Percentiles rank a stretch among this genome's conserved stretches.
Evolutionary conservation across 768 basidiomycete genomes (phyloP).

Genomic region (Tulasnella sp.): DNA sequence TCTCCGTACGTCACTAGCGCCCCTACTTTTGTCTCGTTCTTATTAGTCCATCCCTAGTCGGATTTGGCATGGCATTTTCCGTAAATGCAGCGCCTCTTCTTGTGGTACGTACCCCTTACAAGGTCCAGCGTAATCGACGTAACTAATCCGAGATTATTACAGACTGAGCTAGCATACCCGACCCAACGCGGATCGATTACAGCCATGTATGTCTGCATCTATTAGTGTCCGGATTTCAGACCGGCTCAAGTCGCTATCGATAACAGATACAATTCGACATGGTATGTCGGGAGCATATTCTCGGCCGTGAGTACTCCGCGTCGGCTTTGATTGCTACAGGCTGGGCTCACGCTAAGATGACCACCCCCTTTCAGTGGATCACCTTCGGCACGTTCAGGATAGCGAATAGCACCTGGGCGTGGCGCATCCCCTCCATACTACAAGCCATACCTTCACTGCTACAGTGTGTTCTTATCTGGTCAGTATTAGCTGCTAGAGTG

Average conservation of each 20-base stretch:
- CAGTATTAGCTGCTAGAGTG: not conserved
- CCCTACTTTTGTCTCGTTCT: not conserved
- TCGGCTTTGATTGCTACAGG: not conserved
- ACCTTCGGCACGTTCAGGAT: conserved; percentile 34
- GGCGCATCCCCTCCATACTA: conserved; percentile 45
- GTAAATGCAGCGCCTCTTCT: conserved; percentile 33
- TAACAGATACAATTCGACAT: conserved; percentile 46
- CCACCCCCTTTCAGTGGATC: conserved; percentile 27
- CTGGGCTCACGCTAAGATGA: not conserved
- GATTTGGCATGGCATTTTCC: conserved; percentile 49
- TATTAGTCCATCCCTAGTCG: conserved; percentile 33
- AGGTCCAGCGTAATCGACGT: not conserved
- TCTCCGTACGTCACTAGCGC: conserved; percentile 25
- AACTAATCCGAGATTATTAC: not conserved
- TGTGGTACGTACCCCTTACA: not conserved
- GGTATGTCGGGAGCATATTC: conserved; percentile 63
- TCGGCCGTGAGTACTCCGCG: not conserved
- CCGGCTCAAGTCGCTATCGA: not conserved
- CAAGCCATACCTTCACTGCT: conserved; percentile 47
- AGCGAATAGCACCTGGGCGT: conserved; percentile 23
- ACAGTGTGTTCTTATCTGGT: conserved; percentile 44
- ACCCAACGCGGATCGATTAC: conserved; percentile 32
- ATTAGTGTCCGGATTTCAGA: conserved; percentile 66
- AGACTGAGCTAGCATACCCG: conserved; percentile 41
- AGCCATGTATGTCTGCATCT: conserved; percentile 34